Base-by-base conservation (phyloP, 2,329 filamentous ascomycete genomes). In the Emergomyces orientalis region DNA sequence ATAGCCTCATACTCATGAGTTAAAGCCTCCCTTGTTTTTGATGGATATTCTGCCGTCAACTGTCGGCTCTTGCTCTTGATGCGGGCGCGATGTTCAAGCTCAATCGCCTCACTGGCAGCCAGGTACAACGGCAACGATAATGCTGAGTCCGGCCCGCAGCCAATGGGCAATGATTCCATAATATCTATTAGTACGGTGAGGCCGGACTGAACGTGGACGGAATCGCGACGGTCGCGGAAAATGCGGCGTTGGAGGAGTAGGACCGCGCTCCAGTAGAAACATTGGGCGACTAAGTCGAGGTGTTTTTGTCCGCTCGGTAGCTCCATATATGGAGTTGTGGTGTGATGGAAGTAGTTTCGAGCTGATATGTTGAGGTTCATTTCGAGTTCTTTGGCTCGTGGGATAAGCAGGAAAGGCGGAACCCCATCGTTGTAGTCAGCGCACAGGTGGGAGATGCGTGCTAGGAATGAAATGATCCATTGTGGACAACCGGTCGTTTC, bases 401-500 rank as follows among this genome's bases (percentile, higher is more conserved):
- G 9, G 3, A 49, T 47, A 30, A 59, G 11, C 13, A 37, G 19
- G 30, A 9, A 25, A 2, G 25, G 25, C 17, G 57, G 43, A 2
- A 59, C 19, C 4, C 57, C 57, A 3, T 43, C 22, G 25, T 8
- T 39, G 57, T 37, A 27, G 41, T 59, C 57, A 19, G 57, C 57
- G 25, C 11, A n/a, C 9, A 59, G 57, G 43, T 59, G 57, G 6
- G 57, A 59, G 14, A 59, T 59, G 13, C 57, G 22, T 2, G 57
- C 57, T 32, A 59, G 57, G 32, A 47, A 39, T 27, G 57, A 45
- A 19, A 59, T 59, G 25, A 59, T 41, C 57, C 57, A 59, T 39
- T 47, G 57, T 6, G 57, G 57, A n/a, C 57, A 59, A 41, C 57
- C 57, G 39, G 57, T 59, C 8, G 57, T 59, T 47, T 59, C 57